Base-by-base conservation (phyloP, 2,329 filamentous ascomycete species). In the Chaetothyriales sp. region DNA sequence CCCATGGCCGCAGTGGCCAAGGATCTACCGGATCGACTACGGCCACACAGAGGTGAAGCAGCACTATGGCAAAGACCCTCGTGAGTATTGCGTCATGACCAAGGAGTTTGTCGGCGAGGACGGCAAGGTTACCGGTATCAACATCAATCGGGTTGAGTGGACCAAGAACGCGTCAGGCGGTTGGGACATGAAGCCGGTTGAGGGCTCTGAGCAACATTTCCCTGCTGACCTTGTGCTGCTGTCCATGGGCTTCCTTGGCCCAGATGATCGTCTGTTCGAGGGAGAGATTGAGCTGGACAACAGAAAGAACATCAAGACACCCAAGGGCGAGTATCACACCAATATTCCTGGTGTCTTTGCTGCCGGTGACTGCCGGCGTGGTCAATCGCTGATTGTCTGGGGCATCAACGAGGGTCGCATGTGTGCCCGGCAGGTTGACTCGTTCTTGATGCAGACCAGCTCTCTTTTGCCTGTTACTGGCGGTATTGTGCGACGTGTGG, bases 111-210 rank as follows among this genome's bases (percentile, higher is more conserved):
- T 93, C 54, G 86, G 89, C 58, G 87, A 95, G 61, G 89, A 87
- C 55, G 89, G 89, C 65, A 83, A 83, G 58, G 87, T 96, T 64
- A 93, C 88, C 75, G 90, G 90, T 57, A 95, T 96, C 76, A 95
- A 92, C 71, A 95, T 88, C 44, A 80, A 92, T 53, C 87, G 90
- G 50, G 89, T 96, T 44, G 89, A 95, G 67, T 96, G 90, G 90
- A 92, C 87, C 61, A 92, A 89, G 75, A 86, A 81, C 49, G 77
- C 86, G 25, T 82, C 79, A 55, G 89, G 89, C 58, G 89, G 89
- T 44, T 96, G 90, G 90, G 90, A 95, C 70, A 95, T 96, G 88
- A 95, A 95, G 78, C 90, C 94, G 68, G 76, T 94, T 28, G 89
- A 95, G 59, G 88, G 86, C 39, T 90, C 84, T 55, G 85, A 94